These are phyloP conservation scores for Capronia coronata DNA, from an alignment of 2,329 filamentous ascomycete species.

Conservation along the genomic window DNA sequence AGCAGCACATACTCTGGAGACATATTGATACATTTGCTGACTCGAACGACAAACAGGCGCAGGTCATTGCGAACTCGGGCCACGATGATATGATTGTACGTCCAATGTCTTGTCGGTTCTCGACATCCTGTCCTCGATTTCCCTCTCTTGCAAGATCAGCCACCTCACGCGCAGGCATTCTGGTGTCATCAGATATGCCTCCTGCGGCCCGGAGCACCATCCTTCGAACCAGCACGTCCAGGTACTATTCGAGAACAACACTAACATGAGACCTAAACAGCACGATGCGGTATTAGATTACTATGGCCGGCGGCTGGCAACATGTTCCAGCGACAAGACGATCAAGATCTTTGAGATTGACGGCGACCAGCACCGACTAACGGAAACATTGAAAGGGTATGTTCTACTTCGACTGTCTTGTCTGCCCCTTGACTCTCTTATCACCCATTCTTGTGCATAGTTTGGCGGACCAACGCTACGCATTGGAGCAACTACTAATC, in stretches of 20 bases:
- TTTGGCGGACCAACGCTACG: not conserved
- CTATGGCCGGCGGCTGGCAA: slow-evolving; percentile 91
- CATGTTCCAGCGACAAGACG: slow-evolving; percentile 94
- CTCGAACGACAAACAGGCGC: slow-evolving; percentile 47
- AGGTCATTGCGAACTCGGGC: slow-evolving; percentile 75
- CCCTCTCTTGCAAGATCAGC: not conserved
- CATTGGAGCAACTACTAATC: not conserved
- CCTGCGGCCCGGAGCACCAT: too few relatives aligned
- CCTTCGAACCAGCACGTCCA: too few relatives aligned
- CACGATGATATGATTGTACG: slow-evolving; percentile 99
- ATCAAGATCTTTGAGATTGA: slow-evolving; percentile 99
- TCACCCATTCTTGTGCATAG: not conserved
- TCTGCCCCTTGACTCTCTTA: too few relatives aligned
- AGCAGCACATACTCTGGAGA: too few relatives aligned
- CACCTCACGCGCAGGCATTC: too few relatives aligned
- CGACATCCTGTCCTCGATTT: not conserved
- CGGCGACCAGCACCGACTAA: slow-evolving; percentile 78
- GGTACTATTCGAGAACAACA: too few relatives aligned
- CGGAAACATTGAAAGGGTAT: slow-evolving; percentile 92
- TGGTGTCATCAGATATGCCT: too few relatives aligned
- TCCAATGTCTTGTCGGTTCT: slow-evolving; percentile 30
- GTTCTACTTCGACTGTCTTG: too few relatives aligned
- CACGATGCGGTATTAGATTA: slow-evolving; percentile 98
- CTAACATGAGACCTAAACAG: slow-evolving; percentile 40
- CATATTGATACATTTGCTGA: not conserved